A percentile compares a stretch with the other conserved stretches of the same genome.
Conservation (phyloP, 2,329 filamentous ascomycete genomes). For the Dryadomyces quercus-mongolicae region DNA sequence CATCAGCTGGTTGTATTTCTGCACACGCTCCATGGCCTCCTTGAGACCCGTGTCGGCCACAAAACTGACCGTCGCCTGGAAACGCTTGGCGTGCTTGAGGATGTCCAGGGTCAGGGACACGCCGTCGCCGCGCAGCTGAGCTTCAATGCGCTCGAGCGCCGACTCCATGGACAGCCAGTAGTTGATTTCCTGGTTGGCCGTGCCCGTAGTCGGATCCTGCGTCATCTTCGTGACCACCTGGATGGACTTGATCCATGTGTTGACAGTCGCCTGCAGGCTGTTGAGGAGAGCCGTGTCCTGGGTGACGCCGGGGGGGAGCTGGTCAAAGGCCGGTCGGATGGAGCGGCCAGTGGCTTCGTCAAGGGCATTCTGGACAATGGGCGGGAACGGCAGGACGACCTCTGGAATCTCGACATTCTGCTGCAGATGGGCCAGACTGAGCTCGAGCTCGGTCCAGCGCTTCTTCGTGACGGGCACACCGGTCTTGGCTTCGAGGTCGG, state of each 20-base stretch:
- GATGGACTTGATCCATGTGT: conserved; percentile 98
- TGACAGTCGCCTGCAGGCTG: conserved; percentile 83
- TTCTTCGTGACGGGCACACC: conserved; percentile 97
- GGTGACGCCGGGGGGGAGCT: conserved; percentile 64
- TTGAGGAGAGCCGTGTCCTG: conserved; percentile 89
- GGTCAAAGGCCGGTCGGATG: conserved; percentile 60
- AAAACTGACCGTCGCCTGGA: conserved; percentile 95
- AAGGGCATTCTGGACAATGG: conserved; percentile 74
- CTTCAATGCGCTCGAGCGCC: conserved; percentile 81
- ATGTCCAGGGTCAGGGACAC: conserved; percentile 88
- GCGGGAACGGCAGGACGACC: conserved; percentile 75
- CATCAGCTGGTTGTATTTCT: conserved; percentile 99
- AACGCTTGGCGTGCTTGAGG: conserved; percentile 91
- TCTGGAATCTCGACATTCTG: conserved; percentile 98
- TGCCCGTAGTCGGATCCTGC: conserved; percentile 62
- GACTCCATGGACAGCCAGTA: conserved; percentile 98
- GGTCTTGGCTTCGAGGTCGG: conserved; percentile 82
- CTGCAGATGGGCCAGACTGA: conserved; percentile 81
- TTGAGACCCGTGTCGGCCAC: conserved; percentile 90
- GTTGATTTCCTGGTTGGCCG: conserved; percentile 94
- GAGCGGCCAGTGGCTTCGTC: conserved; percentile 61
- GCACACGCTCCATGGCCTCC: conserved; percentile 89
- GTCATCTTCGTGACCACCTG: conserved; percentile 92
- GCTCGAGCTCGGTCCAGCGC: conserved; percentile 85
- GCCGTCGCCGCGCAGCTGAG: conserved; percentile 76